phyloP scores from a whole-genome alignment of 208 protist genomes.

The Tritrichomonas foetus region DNA sequence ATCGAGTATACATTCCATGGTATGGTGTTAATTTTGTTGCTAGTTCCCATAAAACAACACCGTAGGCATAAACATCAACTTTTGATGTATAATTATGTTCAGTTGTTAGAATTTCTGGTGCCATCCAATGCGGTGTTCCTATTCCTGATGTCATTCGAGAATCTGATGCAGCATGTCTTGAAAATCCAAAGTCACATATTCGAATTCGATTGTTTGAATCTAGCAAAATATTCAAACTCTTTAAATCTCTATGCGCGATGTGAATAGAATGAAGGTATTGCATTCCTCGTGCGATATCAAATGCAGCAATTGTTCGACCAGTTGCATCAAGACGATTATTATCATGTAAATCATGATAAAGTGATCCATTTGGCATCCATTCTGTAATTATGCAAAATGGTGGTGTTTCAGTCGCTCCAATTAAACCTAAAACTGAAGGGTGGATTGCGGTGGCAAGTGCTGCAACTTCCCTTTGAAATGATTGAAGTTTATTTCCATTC shows the following conservation, averaged over 20 bases:
- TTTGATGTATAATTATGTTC: neutral
- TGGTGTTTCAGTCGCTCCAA: neutral
- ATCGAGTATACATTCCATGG: neutral
- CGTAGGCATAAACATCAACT: slow-evolving; percentile 34
- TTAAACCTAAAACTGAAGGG: neutral
- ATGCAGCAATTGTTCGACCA: neutral
- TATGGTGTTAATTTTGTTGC: neutral
- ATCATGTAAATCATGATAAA: neutral
- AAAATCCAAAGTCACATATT: slow-evolving; percentile 24
- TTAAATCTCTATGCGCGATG: neutral
- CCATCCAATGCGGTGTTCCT: slow-evolving; percentile 36
- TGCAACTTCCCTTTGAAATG: neutral
- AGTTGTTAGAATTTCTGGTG: neutral
- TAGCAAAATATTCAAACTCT: neutral
- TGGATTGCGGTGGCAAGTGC: neutral
- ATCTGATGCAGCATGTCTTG: neutral
- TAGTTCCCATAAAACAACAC: slow-evolving; percentile 19
- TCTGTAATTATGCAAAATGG: slow-evolving; percentile 39
- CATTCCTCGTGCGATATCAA: slow-evolving; percentile 31
- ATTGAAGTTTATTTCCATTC: neutral
- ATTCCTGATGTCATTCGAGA: neutral
- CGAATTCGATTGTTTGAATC: neutral
- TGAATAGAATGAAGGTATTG: neutral
- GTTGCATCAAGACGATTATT: neutral
- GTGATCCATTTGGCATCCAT: neutral